Conservation (phyloP, 1,284 basidiomycete species). For the Tylopilus sp. region DNA sequence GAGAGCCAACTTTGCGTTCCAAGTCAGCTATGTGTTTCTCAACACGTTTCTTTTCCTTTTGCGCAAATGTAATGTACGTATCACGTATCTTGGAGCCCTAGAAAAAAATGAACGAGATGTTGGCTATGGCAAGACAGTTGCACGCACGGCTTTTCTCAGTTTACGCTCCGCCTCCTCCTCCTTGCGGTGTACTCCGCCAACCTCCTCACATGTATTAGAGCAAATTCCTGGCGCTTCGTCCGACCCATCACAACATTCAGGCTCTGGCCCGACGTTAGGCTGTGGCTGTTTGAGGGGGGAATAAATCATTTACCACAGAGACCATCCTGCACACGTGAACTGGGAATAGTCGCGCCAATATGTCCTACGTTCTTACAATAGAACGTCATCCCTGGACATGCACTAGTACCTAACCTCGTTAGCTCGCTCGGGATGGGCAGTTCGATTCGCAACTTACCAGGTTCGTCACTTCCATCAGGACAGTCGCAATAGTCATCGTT, state of each 20-base stretch:
- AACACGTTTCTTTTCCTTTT: slow-evolving; percentile 81
- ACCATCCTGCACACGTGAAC: slow-evolving; percentile 90
- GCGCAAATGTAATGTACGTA: slow-evolving; percentile 82
- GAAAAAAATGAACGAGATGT: neutral
- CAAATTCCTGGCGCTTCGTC: slow-evolving; percentile 86
- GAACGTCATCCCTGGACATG: slow-evolving; percentile 77
- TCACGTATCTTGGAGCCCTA: slow-evolving; percentile 90
- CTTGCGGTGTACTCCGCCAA: slow-evolving; percentile 69
- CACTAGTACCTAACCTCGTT: slow-evolving; percentile 68
- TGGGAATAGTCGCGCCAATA: slow-evolving; percentile 74
- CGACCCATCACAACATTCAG: slow-evolving; percentile 96
- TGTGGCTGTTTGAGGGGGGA: neutral
- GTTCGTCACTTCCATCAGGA: slow-evolving; percentile 89
- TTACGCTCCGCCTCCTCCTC: slow-evolving; percentile 70
- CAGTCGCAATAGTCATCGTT: slow-evolving; percentile 98
- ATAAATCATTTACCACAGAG: slow-evolving; percentile 73
- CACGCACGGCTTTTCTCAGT: slow-evolving; percentile 71
- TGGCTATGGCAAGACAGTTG: neutral
- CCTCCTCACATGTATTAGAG: slow-evolving; percentile 72
- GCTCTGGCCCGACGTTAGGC: slow-evolving; percentile 51
- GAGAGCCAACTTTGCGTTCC: slow-evolving; percentile 54
- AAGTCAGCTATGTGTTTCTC: slow-evolving; percentile 57
- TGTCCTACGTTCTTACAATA: slow-evolving; percentile 91
- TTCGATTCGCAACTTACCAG: slow-evolving; percentile 47
- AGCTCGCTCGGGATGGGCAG: neutral